These are phyloP conservation scores for Garcileccinum viscosum DNA, from an alignment of 1,284 basidiomycete genomes.

Conservation along the genomic window DNA sequence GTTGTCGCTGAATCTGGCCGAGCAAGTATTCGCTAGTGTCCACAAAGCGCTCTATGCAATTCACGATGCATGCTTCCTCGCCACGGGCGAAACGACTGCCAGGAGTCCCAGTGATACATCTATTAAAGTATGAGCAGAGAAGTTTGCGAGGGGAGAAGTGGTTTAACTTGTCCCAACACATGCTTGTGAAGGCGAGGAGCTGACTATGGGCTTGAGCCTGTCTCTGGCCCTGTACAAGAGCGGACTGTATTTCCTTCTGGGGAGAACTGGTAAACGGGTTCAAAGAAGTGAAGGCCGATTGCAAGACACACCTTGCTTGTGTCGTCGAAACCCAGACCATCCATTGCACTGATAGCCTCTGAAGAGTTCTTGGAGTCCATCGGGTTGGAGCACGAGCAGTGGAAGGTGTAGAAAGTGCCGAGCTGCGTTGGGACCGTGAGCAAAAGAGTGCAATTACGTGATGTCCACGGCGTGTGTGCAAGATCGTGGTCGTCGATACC, in stretches of 20 bases:
- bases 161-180: conserved; percentile 90
- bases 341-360: conserved; percentile 48
- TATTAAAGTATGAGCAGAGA: conserved; percentile 42
- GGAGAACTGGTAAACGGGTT: neutral
- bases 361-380: conserved; percentile 38
- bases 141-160: conserved; percentile 18
- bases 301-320: conserved; percentile 69
- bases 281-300: conserved; percentile 8
- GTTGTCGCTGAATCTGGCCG: conserved; percentile 74
- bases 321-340: conserved; percentile 78
- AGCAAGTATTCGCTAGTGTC: conserved; percentile 92
- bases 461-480: conserved; percentile 16
- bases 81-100: conserved; percentile 84
- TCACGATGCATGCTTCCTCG: conserved; percentile 86
- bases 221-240: conserved; percentile 78
- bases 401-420: neutral
- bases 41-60: conserved; percentile 94
- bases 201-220: conserved; percentile 83
- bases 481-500: conserved; percentile 20
- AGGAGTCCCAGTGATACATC: conserved; percentile 86
- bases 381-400: neutral
- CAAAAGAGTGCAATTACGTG: conserved; percentile 37
- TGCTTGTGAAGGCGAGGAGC: conserved; percentile 74
- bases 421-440: conserved; percentile 28
- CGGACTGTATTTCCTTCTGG: conserved; percentile 84